These are phyloP conservation scores for Artemisia tridentata DNA, from an alignment of 129 eudicot species.

Conservation along the genomic window DNA sequence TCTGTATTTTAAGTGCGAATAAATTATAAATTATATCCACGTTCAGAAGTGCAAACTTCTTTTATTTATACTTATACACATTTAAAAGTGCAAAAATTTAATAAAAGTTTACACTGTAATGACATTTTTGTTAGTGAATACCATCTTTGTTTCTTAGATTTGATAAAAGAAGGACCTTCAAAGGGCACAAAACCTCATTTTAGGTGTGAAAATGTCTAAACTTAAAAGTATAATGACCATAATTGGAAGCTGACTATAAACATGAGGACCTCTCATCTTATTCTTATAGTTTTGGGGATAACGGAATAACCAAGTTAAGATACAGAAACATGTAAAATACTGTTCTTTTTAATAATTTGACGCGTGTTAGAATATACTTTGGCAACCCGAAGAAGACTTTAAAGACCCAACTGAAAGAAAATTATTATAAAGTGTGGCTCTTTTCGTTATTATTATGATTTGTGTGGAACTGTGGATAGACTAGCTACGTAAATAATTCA, in stretches of 20 bases:
- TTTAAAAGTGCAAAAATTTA: too few species aligned
- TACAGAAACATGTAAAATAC: background rate
- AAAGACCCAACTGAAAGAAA: background rate
- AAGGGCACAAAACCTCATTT: too few species aligned
- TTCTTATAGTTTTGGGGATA: background rate
- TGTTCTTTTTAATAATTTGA: slow-evolving; percentile 10
- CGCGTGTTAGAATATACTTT: slow-evolving; percentile 27
- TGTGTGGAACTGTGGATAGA: background rate
- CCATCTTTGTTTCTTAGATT: too few species aligned
- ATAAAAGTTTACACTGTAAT: too few species aligned
- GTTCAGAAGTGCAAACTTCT: too few species aligned
- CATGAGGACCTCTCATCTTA: background rate
- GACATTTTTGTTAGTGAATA: too few species aligned
- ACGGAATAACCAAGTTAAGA: background rate
- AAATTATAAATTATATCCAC: too few species aligned
- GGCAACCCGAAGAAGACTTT: slow-evolving; percentile 28
- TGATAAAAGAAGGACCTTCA: too few species aligned
- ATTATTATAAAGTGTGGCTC: background rate
- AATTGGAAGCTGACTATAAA: background rate
- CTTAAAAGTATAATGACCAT: slow-evolving; percentile 6
- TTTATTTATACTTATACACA: too few species aligned
- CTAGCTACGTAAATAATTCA: too few species aligned
- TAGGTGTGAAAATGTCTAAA: too few species aligned
- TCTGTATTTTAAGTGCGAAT: too few species aligned
- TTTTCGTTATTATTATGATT: background rate